Evolutionary conservation across 2,329 filamentous ascomycete species (phyloP), one percentile per base, ranked within the genome.

Genomic region (Hypoxylon sp.): DNA sequence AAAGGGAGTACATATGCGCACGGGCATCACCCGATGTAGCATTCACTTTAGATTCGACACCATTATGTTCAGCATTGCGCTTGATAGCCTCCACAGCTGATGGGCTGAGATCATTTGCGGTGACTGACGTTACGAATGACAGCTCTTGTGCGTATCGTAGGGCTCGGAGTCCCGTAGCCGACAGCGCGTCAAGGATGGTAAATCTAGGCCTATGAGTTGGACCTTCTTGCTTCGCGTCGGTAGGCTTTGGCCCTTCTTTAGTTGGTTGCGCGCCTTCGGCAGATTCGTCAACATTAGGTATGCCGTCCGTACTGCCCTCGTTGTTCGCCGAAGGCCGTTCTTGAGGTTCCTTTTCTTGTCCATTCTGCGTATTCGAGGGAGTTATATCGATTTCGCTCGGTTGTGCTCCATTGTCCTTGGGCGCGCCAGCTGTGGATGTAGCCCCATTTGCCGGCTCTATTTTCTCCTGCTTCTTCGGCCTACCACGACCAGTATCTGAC

Each of bases 141-240:
- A 99, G 89, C 78, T 99, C 96, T 73, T 94, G 91, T 0, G 93
- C 93, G 80, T 98, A 99, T 67, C 96, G 91, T 46, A 99, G 82
- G 5, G 96, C 96, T 69, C 96, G 91, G 5, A 99, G 87, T 25
- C 96, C 96, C 2, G 95, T 97, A 0, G 96, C 96, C 8, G 96
- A 99, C 4, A 99, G 86, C 0, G 96, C 96, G 80, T 99, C 96
- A 7, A 99, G 88, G 42, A 99, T 95, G n/a, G 90, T 91, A 76
- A 97, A 95, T 8, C 82, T 79, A 10, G 83, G 81, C 17, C 74
- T 73, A 30, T 82, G 79, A 35, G 76, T 62, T 60, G 73, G 56
- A 7, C 70, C 68, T 59, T 74, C 71, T 37, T 59, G 68, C 35
- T 54, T 60, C n/a, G 46, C 40, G 17, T 72, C 71, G 14, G 33